A percentile compares a stretch with the other conserved stretches of the same genome.
These are phyloP conservation scores for Ampelomyces quisqualis DNA, from an alignment of 2,329 filamentous ascomycete genomes.

Conservation along the genomic window DNA sequence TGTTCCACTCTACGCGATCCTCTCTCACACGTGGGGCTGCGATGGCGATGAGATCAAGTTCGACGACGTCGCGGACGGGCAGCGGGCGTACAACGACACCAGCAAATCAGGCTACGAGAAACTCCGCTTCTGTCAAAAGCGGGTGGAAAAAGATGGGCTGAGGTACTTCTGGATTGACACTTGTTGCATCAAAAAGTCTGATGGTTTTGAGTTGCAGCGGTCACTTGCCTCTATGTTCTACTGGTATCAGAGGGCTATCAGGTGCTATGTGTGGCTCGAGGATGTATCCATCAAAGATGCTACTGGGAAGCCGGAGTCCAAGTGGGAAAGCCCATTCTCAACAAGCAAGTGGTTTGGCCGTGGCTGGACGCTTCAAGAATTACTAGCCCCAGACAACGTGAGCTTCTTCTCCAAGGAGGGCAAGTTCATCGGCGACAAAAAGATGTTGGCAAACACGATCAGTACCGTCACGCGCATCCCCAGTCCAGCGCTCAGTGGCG, in stretches of 20 bases:
- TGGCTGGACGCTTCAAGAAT: slow-evolving; percentile 4
- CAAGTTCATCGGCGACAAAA: slow-evolving; percentile 2
- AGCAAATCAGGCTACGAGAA: not conserved
- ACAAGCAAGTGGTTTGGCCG: slow-evolving; percentile 5
- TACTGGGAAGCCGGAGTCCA: not conserved
- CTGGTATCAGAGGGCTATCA: slow-evolving; percentile 3
- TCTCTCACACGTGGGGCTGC: not conserved
- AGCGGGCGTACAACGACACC: not conserved
- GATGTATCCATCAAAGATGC: not conserved
- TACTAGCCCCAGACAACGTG: slow-evolving; percentile 4
- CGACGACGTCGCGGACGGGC: not conserved
- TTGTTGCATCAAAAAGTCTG: slow-evolving; percentile 1
- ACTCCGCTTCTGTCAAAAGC: not conserved
- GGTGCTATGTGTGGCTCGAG: slow-evolving; percentile 4
- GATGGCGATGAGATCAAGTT: not conserved
- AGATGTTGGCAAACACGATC: not conserved
- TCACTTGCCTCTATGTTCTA: slow-evolving; percentile 4
- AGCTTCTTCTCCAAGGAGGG: slow-evolving; percentile 9
- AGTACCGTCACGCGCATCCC: slow-evolving; percentile 4
- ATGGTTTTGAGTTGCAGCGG: not conserved
- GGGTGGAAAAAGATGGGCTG: not conserved
- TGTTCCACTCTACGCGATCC: not conserved
- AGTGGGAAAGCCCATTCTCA: not conserved
- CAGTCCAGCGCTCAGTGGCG: not conserved
- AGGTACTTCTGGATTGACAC: not conserved